Evolutionary conservation across 345 rosid species (phyloP).

Genomic region (Schrenkiella parvula): DNA sequence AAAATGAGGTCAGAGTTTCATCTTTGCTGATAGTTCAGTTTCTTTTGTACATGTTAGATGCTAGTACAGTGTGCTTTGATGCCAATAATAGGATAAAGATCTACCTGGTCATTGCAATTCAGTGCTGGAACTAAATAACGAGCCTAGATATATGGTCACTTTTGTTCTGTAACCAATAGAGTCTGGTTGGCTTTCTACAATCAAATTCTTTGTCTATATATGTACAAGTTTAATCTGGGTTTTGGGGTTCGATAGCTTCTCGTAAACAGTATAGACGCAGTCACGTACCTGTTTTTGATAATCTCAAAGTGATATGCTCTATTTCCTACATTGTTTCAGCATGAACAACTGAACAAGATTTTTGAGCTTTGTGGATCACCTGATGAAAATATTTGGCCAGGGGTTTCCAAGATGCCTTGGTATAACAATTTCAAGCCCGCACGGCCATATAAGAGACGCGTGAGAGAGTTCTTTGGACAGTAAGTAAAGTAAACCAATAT

Average conservation of each 20-base stretch:
- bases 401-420: slow-evolving; percentile 67
- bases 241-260: background rate
- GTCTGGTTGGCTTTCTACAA: background rate
- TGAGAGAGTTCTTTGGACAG: slow-evolving; percentile 76
- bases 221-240: background rate
- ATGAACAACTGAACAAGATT: slow-evolving; percentile 63
- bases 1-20: slow-evolving; percentile 61
- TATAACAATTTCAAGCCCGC: slow-evolving; percentile 55
- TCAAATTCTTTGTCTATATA: background rate
- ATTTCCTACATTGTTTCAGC: slow-evolving; percentile 33
- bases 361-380: slow-evolving; percentile 73
- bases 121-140: background rate
- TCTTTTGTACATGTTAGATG: background rate
- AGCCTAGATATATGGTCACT: background rate
- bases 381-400: slow-evolving; percentile 67
- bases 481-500: slow-evolving; percentile 37
- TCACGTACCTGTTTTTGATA: background rate
- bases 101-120: background rate
- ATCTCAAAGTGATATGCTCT: background rate
- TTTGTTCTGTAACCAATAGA: background rate
- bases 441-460: slow-evolving; percentile 60
- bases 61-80: background rate
- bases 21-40: background rate
- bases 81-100: slow-evolving; percentile 8
- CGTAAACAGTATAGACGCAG: background rate